Percentiles rank a stretch among this genome's conserved stretches.
Evolutionary conservation across 2,329 filamentous ascomycete species (phyloP).

Genomic region (Didymella segeticola): DNA sequence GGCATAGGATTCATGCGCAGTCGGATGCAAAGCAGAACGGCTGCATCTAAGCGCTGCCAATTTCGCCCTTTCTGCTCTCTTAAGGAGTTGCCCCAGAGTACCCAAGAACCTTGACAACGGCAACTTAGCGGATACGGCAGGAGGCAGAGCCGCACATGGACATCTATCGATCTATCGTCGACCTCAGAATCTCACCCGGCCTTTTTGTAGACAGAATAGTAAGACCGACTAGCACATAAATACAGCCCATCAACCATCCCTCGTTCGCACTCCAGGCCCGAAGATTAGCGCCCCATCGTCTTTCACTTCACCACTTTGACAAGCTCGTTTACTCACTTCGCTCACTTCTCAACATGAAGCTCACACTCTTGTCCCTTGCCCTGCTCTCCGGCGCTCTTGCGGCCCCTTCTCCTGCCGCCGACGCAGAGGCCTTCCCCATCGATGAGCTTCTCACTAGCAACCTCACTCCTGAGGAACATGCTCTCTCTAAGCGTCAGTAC

Average conservation of each 20-base stretch:
- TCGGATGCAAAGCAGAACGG: not conserved
- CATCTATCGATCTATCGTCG: not conserved
- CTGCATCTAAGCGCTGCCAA: constrained; percentile 1
- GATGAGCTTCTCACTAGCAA: constrained; percentile 11
- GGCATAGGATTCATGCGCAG: not conserved
- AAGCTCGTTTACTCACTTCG: not conserved
- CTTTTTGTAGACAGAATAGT: not conserved
- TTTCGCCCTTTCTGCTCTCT: constrained; percentile 16
- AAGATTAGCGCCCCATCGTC: constrained; percentile 1
- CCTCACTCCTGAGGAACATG: constrained; percentile 19
- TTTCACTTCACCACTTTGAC: not conserved
- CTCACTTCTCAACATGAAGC: constrained; percentile 14
- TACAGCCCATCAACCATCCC: not conserved
- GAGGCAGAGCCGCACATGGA: constrained; percentile 2
- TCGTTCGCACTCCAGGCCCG: not conserved
- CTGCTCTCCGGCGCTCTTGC: constrained; percentile 15
- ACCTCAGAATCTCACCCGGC: not conserved
- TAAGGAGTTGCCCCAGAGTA: constrained; percentile 1
- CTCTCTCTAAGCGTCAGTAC: constrained; percentile 27
- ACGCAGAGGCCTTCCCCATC: constrained; percentile 19
- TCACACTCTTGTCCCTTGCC: constrained; percentile 17
- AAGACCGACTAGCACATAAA: not conserved
- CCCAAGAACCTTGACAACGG: constrained; percentile 4
- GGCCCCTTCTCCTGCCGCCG: constrained; percentile 11
- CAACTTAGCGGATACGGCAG: constrained; percentile 8